phyloP scores from a whole-genome alignment of 1,284 basidiomycete genomes.

The Jaminaea rosea region DNA sequence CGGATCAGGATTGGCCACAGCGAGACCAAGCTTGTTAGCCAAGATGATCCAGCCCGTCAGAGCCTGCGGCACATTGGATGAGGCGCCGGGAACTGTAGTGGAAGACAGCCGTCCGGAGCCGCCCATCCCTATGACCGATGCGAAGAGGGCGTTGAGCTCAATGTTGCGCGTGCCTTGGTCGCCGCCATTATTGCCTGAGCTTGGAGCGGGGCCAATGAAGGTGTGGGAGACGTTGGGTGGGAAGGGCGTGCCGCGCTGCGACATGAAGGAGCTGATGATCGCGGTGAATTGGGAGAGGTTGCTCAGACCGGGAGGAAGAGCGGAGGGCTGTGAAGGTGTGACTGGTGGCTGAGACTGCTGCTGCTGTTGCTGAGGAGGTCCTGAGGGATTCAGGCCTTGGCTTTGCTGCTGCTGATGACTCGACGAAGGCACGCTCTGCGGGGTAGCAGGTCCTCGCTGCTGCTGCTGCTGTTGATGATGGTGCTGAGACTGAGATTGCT shows the following conservation, averaged over 20 bases:
- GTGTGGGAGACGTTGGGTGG: conserved; percentile 20
- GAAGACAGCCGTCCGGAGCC: conserved; percentile 25
- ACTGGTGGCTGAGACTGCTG: neutral
- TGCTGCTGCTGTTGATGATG: conserved; percentile 3
- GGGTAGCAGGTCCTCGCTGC: neutral
- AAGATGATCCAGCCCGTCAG: conserved; percentile 35
- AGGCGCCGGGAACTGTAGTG: neutral
- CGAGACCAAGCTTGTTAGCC: conserved; percentile 32
- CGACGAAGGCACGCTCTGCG: neutral
- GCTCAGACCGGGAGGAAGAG: neutral
- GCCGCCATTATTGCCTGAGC: conserved; percentile 21
- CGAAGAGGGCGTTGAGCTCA: conserved; percentile 32
- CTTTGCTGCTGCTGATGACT: conserved; percentile 1
- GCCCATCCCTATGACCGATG: conserved; percentile 26
- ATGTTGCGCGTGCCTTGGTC: conserved; percentile 32
- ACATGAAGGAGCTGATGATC: conserved; percentile 34
- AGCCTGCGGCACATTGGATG: conserved; percentile 9
- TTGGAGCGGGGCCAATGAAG: conserved; percentile 34
- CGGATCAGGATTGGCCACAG: conserved; percentile 15
- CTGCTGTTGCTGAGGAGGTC: conserved; percentile 1
- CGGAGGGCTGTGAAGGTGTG: neutral
- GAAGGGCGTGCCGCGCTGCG: conserved; percentile 27
- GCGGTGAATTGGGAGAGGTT: conserved; percentile 25
- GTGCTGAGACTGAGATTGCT: conserved; percentile 4
- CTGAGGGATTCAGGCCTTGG: neutral